Conservation (phyloP, 305 asterid genomes). For the Plantago coronopus region DNA sequence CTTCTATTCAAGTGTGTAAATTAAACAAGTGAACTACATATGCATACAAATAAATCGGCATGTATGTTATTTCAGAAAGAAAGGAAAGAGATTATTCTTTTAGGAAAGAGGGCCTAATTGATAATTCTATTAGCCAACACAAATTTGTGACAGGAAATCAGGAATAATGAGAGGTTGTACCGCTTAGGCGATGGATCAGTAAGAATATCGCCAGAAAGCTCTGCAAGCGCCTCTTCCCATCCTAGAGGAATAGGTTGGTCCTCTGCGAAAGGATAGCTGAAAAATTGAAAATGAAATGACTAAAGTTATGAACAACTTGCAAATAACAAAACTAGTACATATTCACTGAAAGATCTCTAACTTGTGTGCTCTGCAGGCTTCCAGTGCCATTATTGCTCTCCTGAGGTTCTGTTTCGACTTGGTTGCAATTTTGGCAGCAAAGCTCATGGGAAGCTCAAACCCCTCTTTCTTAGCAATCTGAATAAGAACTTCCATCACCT, state of each 20-base stretch:
- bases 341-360: constrained; percentile 26
- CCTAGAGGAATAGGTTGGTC: constrained; percentile 80
- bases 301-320: constrained; percentile 8
- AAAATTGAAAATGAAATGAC: constrained; percentile 9
- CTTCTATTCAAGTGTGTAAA: neutral
- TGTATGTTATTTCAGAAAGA: too few relatives aligned
- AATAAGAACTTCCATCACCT: constrained; percentile 75
- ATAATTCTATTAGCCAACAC: neutral
- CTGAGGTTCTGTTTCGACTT: constrained; percentile 72
- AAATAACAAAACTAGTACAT: constrained; percentile 7
- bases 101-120: too few relatives aligned
- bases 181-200: constrained; percentile 64
- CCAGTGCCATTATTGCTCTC: constrained; percentile 87
- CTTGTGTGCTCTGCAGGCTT: constrained; percentile 92
- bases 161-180: constrained; percentile 27
- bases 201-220: constrained; percentile 61
- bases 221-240: constrained; percentile 73
- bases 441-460: constrained; percentile 61
- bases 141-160: neutral
- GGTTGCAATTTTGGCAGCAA: constrained; percentile 73
- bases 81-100: too few relatives aligned
- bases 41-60: too few relatives aligned
- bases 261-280: constrained; percentile 77
- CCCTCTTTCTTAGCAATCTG: constrained; percentile 72
- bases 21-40: too few relatives aligned